A percentile compares a stretch with the other conserved stretches of the same genome.
phyloP scores from a whole-genome alignment of 306 rosid species.

The Adenanthera pavonina region DNA sequence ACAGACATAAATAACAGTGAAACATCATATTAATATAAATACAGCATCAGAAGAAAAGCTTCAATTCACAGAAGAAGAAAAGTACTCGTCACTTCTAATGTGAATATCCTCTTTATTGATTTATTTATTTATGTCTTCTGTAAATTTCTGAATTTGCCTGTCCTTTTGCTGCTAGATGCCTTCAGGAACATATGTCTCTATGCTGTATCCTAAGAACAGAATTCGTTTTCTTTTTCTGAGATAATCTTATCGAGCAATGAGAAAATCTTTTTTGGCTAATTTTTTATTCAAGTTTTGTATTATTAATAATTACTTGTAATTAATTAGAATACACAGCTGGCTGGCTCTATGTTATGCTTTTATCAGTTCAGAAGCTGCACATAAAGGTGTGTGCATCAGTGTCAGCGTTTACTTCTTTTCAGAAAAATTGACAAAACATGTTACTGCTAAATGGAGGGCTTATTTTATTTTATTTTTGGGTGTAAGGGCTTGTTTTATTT shows the following conservation, averaged over 20 bases:
- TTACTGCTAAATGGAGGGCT: not conserved
- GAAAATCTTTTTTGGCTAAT: conserved; percentile 39
- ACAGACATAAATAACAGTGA: not conserved
- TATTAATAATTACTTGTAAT: not conserved
- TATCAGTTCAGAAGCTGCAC: conserved; percentile 27
- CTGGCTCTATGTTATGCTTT: conserved; percentile 36
- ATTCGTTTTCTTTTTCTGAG: not conserved
- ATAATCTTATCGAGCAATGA: conserved; percentile 51
- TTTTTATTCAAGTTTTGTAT: conserved; percentile 30
- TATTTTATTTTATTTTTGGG: not conserved
- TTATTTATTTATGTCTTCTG: not conserved
- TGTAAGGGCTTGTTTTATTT: not conserved
- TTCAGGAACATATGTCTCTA: conserved; percentile 18
- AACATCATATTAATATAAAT: not conserved
- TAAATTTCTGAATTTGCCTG: not conserved
- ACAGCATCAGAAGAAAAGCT: not conserved
- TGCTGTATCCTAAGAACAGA: too few relatives aligned
- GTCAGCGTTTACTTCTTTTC: conserved; percentile 42
- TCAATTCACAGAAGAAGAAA: not conserved
- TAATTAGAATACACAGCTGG: conserved; percentile 23
- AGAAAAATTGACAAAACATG: conserved; percentile 35
- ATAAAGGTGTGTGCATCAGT: conserved; percentile 27
- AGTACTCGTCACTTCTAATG: not conserved
- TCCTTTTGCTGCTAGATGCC: conserved; percentile 26
- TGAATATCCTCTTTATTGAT: not conserved